Conservation (phyloP, 2,329 filamentous ascomycete genomes). For the Nothophoma quercina region DNA sequence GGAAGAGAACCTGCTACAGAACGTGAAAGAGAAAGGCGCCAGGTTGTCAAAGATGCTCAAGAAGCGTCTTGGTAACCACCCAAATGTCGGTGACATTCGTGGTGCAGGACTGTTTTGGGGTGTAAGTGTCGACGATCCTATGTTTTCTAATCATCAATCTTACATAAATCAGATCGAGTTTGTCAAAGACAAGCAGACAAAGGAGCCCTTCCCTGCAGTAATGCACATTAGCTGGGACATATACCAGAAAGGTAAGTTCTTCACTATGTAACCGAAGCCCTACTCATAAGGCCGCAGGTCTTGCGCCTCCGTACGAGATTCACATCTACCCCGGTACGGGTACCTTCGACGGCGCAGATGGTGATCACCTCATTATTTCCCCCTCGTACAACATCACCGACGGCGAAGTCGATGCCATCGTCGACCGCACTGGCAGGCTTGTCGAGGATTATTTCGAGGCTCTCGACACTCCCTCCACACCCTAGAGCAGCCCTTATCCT, state of each 20-base stretch:
- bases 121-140: slow-evolving; percentile 47
- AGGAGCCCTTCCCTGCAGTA: slow-evolving; percentile 60
- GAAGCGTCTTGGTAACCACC: slow-evolving; percentile 53
- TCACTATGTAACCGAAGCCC: no score
- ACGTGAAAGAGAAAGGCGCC: slow-evolving; percentile 63
- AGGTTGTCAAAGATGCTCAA: slow-evolving; percentile 57
- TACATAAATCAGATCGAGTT: slow-evolving; percentile 62
- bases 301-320: slow-evolving; percentile 58
- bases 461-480: background rate
- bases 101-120: slow-evolving; percentile 67
- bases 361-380: slow-evolving; percentile 74
- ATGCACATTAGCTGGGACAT: slow-evolving; percentile 57
- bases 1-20: slow-evolving; percentile 65
- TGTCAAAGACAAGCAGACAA: slow-evolving; percentile 62
- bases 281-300: slow-evolving; percentile 40
- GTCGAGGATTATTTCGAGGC: slow-evolving; percentile 58
- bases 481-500: background rate
- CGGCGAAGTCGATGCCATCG: slow-evolving; percentile 65
- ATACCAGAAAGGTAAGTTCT: slow-evolving; percentile 57
- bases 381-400: slow-evolving; percentile 71
- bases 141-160: background rate
- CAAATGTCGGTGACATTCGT: slow-evolving; percentile 67
- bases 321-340: slow-evolving; percentile 71
- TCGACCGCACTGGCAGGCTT: slow-evolving; percentile 59
- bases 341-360: slow-evolving; percentile 64